Evolutionary conservation across 306 rosid species (phyloP).

Genomic region (Glycine latifolia): DNA sequence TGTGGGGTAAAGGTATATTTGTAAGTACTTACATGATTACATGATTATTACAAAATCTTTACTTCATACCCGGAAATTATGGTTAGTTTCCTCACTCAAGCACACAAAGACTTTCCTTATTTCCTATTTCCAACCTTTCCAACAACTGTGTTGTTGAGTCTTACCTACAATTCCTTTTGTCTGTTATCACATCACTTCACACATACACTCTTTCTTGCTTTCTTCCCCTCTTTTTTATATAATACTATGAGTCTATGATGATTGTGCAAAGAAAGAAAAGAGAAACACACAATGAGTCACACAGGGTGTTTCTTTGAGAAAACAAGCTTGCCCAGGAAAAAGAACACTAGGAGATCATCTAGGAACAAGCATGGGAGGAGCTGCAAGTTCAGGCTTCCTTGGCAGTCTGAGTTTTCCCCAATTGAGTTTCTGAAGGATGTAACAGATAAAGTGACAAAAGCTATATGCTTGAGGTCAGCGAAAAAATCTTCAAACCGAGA

Average conservation of each 20-base stretch:
- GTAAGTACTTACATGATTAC: not conserved
- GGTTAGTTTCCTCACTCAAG: slow-evolving; percentile 6
- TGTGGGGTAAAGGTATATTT: not conserved
- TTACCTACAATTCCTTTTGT: slow-evolving; percentile 48
- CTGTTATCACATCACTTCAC: slow-evolving; percentile 27
- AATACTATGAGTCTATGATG: slow-evolving; percentile 30
- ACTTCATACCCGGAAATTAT: not conserved
- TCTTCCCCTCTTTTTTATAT: slow-evolving; percentile 28
- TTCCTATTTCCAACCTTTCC: slow-evolving; percentile 39
- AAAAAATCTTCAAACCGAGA: slow-evolving; percentile 48
- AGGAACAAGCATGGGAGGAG: slow-evolving; percentile 31
- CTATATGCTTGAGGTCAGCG: slow-evolving; percentile 51
- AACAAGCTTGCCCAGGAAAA: slow-evolving; percentile 49
- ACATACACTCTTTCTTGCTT: not conserved
- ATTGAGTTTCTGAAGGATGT: slow-evolving; percentile 64
- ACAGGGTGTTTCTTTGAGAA: slow-evolving; percentile 41
- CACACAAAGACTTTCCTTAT: slow-evolving; percentile 26
- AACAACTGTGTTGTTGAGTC: slow-evolving; percentile 46
- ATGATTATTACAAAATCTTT: not conserved
- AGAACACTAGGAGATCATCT: slow-evolving; percentile 39
- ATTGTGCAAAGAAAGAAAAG: not conserved
- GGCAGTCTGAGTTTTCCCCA: slow-evolving; percentile 40
- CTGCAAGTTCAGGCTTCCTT: slow-evolving; percentile 51
- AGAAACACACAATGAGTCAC: slow-evolving; percentile 32
- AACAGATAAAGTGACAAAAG: slow-evolving; percentile 61